Percentiles rank a stretch among this genome's conserved stretches.
Evolutionary conservation across 495 filamentous ascomycete genomes (phyloP).

Genomic region (Entonaema liquescens): DNA sequence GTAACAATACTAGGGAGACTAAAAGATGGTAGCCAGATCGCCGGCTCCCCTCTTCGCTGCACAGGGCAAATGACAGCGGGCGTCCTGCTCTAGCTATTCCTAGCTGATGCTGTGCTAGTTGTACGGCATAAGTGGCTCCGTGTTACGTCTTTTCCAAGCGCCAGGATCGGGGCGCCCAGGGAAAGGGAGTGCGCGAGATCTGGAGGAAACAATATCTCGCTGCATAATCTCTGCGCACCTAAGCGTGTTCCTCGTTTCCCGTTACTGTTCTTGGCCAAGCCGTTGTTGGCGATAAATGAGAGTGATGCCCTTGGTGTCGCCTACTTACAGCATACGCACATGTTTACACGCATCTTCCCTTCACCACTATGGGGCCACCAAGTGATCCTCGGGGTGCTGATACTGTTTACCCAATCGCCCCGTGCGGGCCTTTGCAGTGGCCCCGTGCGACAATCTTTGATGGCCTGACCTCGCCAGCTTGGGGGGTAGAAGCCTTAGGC

Average conservation of each 20-base stretch:
- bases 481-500: not conserved
- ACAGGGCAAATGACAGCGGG: slow-evolving; percentile 33
- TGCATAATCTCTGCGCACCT: slow-evolving; percentile 50
- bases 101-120: slow-evolving; percentile 41
- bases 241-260: slow-evolving; percentile 46
- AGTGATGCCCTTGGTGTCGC: slow-evolving; percentile 34
- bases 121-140: slow-evolving; percentile 42
- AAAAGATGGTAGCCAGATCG: slow-evolving; percentile 19
- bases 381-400: slow-evolving; percentile 12
- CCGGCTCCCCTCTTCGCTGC: slow-evolving; percentile 25
- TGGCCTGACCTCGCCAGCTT: slow-evolving; percentile 14
- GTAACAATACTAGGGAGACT: slow-evolving; percentile 12
- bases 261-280: slow-evolving; percentile 47
- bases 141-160: slow-evolving; percentile 44
- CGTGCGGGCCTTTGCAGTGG: slow-evolving; percentile 21
- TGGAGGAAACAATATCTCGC: slow-evolving; percentile 44
- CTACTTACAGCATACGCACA: slow-evolving; percentile 35
- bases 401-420: slow-evolving; percentile 13
- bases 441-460: slow-evolving; percentile 20
- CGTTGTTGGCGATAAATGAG: slow-evolving; percentile 40
- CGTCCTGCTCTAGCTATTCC: slow-evolving; percentile 31
- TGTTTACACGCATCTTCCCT: slow-evolving; percentile 38
- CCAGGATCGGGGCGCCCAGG: slow-evolving; percentile 43
- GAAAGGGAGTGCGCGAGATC: slow-evolving; percentile 46
- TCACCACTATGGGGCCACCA: slow-evolving; percentile 3